Evolutionary conservation across 805 yeast genomes (phyloP).

Genomic region (Barnettozyma populi): DNA sequence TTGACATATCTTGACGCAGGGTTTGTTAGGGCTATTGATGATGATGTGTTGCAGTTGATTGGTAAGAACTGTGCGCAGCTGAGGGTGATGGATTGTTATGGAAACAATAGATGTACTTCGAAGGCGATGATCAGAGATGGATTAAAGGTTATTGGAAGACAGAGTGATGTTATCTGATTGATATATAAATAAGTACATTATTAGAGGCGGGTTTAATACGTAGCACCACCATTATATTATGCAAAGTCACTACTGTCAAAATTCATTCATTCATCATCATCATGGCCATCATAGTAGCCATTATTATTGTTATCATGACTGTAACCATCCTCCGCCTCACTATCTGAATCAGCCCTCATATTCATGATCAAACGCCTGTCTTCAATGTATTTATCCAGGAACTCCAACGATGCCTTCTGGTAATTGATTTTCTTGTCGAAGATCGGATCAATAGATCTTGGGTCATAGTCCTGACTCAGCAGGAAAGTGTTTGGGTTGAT

Average conservation of each 20-base stretch:
- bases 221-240: background rate
- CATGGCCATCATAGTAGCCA: background rate
- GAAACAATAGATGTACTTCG: conserved; percentile 62
- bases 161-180: conserved; percentile 40
- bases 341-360: conserved; percentile 45
- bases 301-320: conserved; percentile 15
- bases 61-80: conserved; percentile 57
- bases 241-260: background rate
- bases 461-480: conserved; percentile 21
- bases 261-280: background rate
- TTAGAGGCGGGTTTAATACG: background rate
- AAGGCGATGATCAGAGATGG: conserved; percentile 48
- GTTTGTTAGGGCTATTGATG: conserved; percentile 73
- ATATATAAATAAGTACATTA: too few relatives aligned
- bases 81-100: conserved; percentile 71
- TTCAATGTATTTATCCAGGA: conserved; percentile 16
- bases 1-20: conserved; percentile 71
- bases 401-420: conserved; percentile 12
- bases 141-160: conserved; percentile 66
- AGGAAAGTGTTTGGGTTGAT: conserved; percentile 11
- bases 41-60: conserved; percentile 53
- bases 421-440: conserved; percentile 12
- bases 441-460: conserved; percentile 21
- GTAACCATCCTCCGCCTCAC: conserved; percentile 31
- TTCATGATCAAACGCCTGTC: conserved; percentile 20